Base-by-base conservation (phyloP, 2,329 filamentous ascomycete species). In the Emydomyces testavorans region DNA sequence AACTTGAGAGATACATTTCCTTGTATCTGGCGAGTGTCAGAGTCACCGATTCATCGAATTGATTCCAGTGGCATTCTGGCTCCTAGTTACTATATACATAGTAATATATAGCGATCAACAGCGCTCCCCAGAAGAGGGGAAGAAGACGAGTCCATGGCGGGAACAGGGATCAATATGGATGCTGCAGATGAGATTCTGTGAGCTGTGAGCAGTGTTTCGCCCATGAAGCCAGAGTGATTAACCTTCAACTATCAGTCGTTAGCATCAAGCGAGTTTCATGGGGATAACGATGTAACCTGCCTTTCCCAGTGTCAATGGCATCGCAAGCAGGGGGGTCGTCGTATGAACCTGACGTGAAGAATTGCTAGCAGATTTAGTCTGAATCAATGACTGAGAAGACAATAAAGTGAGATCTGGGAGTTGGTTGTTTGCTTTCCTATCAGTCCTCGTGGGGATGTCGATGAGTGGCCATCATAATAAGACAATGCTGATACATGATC, bases 271-370 rank as follows among this genome's bases (percentile, higher is more conserved):
- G 35, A 24, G 32, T 35, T 35, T n/a, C n/a, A n/a, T n/a, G n/a
- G n/a, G n/a, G n/a, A n/a, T n/a, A n/a, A n/a, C 32, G 32, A 38
- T 38, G 35, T 38, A 6, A 38, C 35, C 35, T 38, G 35, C 35
- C 35, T 21, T 23, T 38, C 35, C n/a, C n/a, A n/a, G n/a, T n/a
- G n/a, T n/a, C n/a, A n/a, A n/a, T n/a, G n/a, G n/a, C n/a, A n/a
- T n/a, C n/a, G n/a, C n/a, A n/a, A n/a, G n/a, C n/a, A n/a, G n/a
- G n/a, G n/a, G n/a, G n/a, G n/a, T n/a, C n/a, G n/a, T n/a, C n/a
- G n/a, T n/a, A n/a, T n/a, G n/a, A n/a, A n/a, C n/a, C n/a, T n/a
- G n/a, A n/a, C n/a, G n/a, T n/a, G n/a, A n/a, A n/a, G n/a, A n/a
- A n/a, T n/a, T n/a, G n/a, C n/a, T n/a, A n/a, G n/a, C n/a, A n/a